Evolutionary conservation across 1,284 basidiomycete species (phyloP).

Genomic region (Cutaneotrichosporon daszewskae): DNA sequence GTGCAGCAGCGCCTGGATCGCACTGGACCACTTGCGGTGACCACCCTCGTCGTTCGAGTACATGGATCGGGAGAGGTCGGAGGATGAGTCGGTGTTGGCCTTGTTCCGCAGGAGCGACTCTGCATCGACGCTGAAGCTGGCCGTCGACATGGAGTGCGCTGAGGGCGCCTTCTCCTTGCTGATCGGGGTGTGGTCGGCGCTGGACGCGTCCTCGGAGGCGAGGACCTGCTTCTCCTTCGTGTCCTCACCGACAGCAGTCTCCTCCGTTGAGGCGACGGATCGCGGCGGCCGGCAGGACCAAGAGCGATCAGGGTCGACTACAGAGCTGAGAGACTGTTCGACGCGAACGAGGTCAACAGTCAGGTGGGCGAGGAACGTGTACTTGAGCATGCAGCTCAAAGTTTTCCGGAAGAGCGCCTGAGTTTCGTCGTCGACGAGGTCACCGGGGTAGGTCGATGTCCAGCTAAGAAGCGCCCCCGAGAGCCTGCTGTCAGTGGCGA

Average conservation of each 20-base stretch:
- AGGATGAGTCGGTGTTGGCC: slow-evolving; percentile 12
- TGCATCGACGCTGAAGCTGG: slow-evolving; percentile 10
- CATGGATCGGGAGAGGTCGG: slow-evolving; percentile 9
- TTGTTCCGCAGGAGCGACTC: not conserved
- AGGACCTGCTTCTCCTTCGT: slow-evolving; percentile 1
- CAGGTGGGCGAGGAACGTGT: slow-evolving; percentile 42
- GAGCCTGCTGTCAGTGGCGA: no score
- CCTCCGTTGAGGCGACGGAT: not conserved
- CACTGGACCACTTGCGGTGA: slow-evolving; percentile 8
- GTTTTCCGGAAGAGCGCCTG: slow-evolving; percentile 28
- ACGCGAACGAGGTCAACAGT: slow-evolving; percentile 35
- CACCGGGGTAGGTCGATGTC: slow-evolving; percentile 41
- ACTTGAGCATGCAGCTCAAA: slow-evolving; percentile 28
- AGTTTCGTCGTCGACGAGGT: slow-evolving; percentile 28
- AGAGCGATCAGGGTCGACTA: slow-evolving; percentile 34
- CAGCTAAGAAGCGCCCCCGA: slow-evolving; percentile 41
- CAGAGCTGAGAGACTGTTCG: slow-evolving; percentile 22
- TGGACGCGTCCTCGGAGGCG: not conserved
- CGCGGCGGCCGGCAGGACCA: slow-evolving; percentile 27
- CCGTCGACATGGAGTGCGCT: slow-evolving; percentile 15
- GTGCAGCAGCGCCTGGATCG: slow-evolving; percentile 13
- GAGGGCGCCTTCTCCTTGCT: slow-evolving; percentile 5
- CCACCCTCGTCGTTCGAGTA: slow-evolving; percentile 10
- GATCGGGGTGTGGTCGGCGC: not conserved
- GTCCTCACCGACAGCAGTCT: not conserved